Percentiles rank a stretch among this genome's conserved stretches.
These are phyloP conservation scores for Phlebiopsis flavidoalba DNA, from an alignment of 768 basidiomycete species.

Conservation along the genomic window DNA sequence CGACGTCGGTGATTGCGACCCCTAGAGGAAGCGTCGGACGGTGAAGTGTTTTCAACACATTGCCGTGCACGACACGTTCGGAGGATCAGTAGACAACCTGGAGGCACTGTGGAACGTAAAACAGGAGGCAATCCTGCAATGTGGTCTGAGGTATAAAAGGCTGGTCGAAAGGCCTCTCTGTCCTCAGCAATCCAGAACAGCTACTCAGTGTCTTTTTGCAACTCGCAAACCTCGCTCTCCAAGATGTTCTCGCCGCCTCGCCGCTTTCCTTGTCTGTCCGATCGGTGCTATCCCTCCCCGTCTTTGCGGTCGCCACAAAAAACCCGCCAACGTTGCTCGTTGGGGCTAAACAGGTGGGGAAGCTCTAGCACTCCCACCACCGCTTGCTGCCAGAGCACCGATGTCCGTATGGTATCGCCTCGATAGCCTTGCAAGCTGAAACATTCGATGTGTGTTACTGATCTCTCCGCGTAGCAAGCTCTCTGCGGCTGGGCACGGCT, in stretches of 20 bases:
- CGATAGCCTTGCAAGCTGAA: too few relatives aligned
- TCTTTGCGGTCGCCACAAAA: constrained; percentile 11
- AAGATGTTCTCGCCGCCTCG: constrained; percentile 6
- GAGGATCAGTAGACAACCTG: too few relatives aligned
- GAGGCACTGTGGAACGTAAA: too few relatives aligned
- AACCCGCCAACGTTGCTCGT: constrained; percentile 1
- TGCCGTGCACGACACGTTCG: too few relatives aligned
- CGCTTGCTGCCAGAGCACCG: constrained; percentile 6
- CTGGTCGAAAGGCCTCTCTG: background rate
- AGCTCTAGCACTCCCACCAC: background rate
- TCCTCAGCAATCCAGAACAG: background rate
- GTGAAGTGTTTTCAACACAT: too few relatives aligned
- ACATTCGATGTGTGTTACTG: too few relatives aligned
- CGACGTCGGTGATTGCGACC: too few relatives aligned
- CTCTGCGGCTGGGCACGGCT: background rate
- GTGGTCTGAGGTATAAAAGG: background rate
- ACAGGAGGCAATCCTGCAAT: too few relatives aligned
- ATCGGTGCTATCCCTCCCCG: constrained; percentile 7
- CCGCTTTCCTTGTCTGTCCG: constrained; percentile 2
- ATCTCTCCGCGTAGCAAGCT: background rate
- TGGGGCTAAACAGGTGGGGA: too few relatives aligned
- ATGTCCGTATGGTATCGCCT: background rate
- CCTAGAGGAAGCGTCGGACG: too few relatives aligned
- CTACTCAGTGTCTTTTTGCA: background rate
- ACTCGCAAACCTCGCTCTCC: background rate